Percentiles rank a stretch among this genome's conserved stretches.
These are phyloP conservation scores for Cercophora newfieldiana DNA, from an alignment of 495 filamentous ascomycete species.

Conservation along the genomic window DNA sequence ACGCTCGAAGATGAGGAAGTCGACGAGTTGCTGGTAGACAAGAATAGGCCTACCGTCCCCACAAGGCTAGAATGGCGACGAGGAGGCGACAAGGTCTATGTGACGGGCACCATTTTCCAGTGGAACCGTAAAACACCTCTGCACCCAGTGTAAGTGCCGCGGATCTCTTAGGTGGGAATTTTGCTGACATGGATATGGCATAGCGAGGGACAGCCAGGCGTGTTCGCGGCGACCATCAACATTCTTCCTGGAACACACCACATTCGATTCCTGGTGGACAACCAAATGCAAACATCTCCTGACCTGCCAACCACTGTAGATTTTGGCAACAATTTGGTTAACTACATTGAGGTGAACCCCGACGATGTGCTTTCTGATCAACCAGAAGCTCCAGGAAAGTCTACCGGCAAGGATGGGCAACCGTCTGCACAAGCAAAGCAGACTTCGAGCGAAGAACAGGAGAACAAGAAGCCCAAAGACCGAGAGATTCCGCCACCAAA, in stretches of 20 bases:
- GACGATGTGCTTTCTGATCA: slow-evolving; percentile 53
- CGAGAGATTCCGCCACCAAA: slow-evolving; percentile 45
- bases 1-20: slow-evolving; percentile 79
- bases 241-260: slow-evolving; percentile 94
- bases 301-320: slow-evolving; percentile 92
- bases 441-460: slow-evolving; percentile 35
- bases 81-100: slow-evolving; percentile 82
- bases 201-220: slow-evolving; percentile 54
- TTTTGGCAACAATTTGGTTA: slow-evolving; percentile 93
- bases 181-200: slow-evolving; percentile 24
- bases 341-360: slow-evolving; percentile 91
- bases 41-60: slow-evolving; percentile 66
- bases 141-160: slow-evolving; percentile 70
- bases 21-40: slow-evolving; percentile 71
- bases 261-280: slow-evolving; percentile 92
- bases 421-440: slow-evolving; percentile 35
- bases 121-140: slow-evolving; percentile 92
- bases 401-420: slow-evolving; percentile 29
- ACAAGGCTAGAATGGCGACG: slow-evolving; percentile 81
- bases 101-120: slow-evolving; percentile 93
- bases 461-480: slow-evolving; percentile 44
- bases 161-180: not conserved
- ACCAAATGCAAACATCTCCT: slow-evolving; percentile 83
- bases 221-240: slow-evolving; percentile 72
- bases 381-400: slow-evolving; percentile 14